These are phyloP conservation scores for Cladosporium phlei DNA, from an alignment of 2,329 filamentous ascomycete species.

Conservation along the genomic window DNA sequence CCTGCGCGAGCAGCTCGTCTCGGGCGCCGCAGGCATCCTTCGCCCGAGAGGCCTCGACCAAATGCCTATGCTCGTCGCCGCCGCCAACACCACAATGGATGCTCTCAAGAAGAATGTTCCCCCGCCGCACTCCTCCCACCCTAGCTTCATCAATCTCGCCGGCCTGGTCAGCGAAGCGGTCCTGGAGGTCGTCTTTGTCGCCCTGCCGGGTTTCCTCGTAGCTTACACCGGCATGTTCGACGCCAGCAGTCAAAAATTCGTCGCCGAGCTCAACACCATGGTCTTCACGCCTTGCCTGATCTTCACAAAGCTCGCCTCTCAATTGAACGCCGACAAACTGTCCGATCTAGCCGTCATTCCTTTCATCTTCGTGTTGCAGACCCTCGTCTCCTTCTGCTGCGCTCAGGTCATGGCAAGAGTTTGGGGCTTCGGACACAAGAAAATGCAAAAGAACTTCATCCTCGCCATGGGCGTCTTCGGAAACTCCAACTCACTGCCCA, in stretches of 20 bases:
- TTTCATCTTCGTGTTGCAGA: constrained; percentile 87
- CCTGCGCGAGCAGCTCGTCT: constrained; percentile 24
- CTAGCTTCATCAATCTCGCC: constrained; percentile 63
- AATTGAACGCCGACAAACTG: constrained; percentile 86
- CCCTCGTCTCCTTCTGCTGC: constrained; percentile 75
- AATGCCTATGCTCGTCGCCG: constrained; percentile 25
- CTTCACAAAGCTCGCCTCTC: constrained; percentile 93
- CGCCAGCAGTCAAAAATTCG: constrained; percentile 90
- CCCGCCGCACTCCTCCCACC: constrained; percentile 46
- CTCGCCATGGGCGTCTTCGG: constrained; percentile 97
- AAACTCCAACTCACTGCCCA: constrained; percentile 96
- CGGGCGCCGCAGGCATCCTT: constrained; percentile 33
- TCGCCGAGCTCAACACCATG: constrained; percentile 92
- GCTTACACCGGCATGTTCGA: constrained; percentile 89
- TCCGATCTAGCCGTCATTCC: constrained; percentile 89
- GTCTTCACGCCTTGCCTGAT: constrained; percentile 96
- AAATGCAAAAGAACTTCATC: constrained; percentile 86
- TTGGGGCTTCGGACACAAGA: constrained; percentile 62
- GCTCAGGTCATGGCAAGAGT: constrained; percentile 65
- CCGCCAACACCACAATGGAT: constrained; percentile 28
- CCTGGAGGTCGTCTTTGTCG: constrained; percentile 91
- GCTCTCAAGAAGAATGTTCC: constrained; percentile 23
- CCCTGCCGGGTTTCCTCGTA: constrained; percentile 87
- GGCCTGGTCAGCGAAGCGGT: constrained; percentile 92
- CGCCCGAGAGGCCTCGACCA: constrained; percentile 31